Percentiles rank a stretch among this genome's conserved stretches.
These are phyloP conservation scores for Mycena alexandri DNA, from an alignment of 768 basidiomycete genomes.

Conservation along the genomic window DNA sequence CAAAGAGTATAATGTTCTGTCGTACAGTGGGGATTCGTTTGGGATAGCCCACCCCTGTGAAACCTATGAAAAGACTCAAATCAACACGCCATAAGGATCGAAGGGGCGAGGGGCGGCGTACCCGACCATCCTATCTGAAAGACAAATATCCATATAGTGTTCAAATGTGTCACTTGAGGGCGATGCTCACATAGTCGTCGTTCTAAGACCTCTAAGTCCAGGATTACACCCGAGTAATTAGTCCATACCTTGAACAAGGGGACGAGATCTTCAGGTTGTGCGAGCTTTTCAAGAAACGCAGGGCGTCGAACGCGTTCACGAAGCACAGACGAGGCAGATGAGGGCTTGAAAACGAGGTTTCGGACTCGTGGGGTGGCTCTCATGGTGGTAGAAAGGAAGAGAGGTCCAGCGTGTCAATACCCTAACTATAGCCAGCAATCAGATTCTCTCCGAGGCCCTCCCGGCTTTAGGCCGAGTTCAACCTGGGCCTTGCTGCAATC, in stretches of 20 bases:
- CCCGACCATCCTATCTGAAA: constrained; percentile 60
- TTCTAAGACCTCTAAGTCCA: constrained; percentile 45
- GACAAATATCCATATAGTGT: constrained; percentile 1
- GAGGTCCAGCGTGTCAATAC: constrained; percentile 1
- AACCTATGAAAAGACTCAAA: constrained; percentile 43
- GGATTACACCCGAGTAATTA: not conserved
- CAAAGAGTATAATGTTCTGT: constrained; percentile 16
- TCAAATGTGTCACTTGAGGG: not conserved
- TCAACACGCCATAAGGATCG: no score
- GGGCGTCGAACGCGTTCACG: constrained; percentile 58
- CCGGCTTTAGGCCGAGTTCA: constrained; percentile 4
- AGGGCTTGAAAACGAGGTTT: constrained; percentile 40
- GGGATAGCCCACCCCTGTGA: constrained; percentile 65
- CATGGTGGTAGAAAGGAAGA: constrained; percentile 41
- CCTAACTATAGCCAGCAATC: constrained; percentile 2
- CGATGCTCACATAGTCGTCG: constrained; percentile 58
- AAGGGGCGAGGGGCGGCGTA: no score
- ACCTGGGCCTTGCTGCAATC: no score
- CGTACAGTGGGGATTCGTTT: constrained; percentile 58
- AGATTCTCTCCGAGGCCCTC: constrained; percentile 6
- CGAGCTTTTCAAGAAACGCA: constrained; percentile 52
- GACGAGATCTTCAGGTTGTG: constrained; percentile 53
- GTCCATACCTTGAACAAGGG: constrained; percentile 55
- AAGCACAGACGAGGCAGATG: constrained; percentile 51
- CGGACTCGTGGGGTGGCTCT: constrained; percentile 46